Evolutionary conservation across 345 rosid species (phyloP), one percentile per base, ranked within the genome.

Genomic region (Rhodomyrtus tomentosa): DNA sequence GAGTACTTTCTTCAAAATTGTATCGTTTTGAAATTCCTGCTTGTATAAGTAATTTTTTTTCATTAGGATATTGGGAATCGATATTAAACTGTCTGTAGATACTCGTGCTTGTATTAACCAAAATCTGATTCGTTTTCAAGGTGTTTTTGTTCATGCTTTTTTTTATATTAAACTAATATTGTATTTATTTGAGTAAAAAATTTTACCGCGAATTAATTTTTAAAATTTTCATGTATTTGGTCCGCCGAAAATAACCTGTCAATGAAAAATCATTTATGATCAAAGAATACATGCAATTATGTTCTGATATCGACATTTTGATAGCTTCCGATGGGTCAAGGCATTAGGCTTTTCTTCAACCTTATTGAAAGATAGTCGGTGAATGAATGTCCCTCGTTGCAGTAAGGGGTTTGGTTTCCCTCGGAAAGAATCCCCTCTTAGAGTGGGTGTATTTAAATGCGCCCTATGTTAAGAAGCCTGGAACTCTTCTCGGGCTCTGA

Each of bases 151-250:
- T 59, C 2, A 6, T 16, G 38, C 13, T 29, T 59, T 59, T 38
- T 2, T 29, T 29, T n/a, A n/a, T n/a, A 62, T 16, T 52, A 18
- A 53, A 53, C 1, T 68, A 7, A 68, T 38, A 20, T 7, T 8
- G 45, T 68, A 1, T 32, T 32, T 68, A 18, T 68, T 68, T 32
- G 22, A 68, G 42, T 0, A 5, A 68, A 68, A 62, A 36, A 68
- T 16, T 32, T 3, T 68, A 15, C 0, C 0, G 0, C 1, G 4
- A 8, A 68, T 68, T 8, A 18, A 0, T 36, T 59, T 68, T 32
- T 5, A 16, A 1, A 6, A 68, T 24, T 68, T 16, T 32, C 24
- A 68, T 3, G 8, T 68, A 22, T 68, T 32, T 68, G 4, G 13
- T 32, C 2, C 18, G 6, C 5, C 8, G 5, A 68, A 62, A 21